Percentiles rank a stretch among this genome's conserved stretches.
Evolutionary conservation across 257 asterid species (phyloP).

Genomic region (Scutellaria barbata): DNA sequence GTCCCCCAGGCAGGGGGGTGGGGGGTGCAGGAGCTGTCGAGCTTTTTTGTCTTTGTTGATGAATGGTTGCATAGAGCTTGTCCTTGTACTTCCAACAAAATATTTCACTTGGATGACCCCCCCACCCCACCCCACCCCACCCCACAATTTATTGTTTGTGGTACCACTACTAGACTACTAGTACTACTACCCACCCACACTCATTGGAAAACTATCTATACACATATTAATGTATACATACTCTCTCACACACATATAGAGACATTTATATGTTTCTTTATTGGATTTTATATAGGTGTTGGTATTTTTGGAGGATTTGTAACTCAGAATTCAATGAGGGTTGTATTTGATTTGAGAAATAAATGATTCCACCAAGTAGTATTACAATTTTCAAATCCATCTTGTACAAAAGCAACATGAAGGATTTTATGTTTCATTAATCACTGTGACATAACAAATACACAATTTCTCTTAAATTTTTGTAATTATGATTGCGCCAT

Average conservation of each 20-base stretch:
- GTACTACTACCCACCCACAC: slow-evolving; percentile 16
- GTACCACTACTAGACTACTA: slow-evolving; percentile 31
- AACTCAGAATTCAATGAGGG: too few species aligned
- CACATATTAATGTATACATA: background rate
- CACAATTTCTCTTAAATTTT: too few species aligned
- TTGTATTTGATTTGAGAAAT: too few species aligned
- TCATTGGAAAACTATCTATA: background rate
- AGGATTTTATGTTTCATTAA: too few species aligned
- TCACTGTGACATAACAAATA: too few species aligned
- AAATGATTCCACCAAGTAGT: too few species aligned
- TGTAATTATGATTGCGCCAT: too few species aligned
- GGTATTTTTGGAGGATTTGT: background rate
- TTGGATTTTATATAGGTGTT: background rate
- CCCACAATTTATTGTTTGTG: slow-evolving; percentile 24
- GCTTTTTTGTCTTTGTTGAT: slow-evolving; percentile 33
- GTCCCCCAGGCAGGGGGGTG: slow-evolving; percentile 3
- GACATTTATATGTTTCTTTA: too few species aligned
- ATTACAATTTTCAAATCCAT: too few species aligned
- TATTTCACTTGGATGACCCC: slow-evolving; percentile 15
- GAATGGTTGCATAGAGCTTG: slow-evolving; percentile 26
- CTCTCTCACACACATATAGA: background rate
- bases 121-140: slow-evolving; percentile 4
- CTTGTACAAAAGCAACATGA: too few species aligned
- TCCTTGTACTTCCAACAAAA: slow-evolving; percentile 39
- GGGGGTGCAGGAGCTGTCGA: slow-evolving; percentile 23